Conservation (phyloP, 225 moss, liverwort and hornwort species). For the Polytrichum formosum region DNA sequence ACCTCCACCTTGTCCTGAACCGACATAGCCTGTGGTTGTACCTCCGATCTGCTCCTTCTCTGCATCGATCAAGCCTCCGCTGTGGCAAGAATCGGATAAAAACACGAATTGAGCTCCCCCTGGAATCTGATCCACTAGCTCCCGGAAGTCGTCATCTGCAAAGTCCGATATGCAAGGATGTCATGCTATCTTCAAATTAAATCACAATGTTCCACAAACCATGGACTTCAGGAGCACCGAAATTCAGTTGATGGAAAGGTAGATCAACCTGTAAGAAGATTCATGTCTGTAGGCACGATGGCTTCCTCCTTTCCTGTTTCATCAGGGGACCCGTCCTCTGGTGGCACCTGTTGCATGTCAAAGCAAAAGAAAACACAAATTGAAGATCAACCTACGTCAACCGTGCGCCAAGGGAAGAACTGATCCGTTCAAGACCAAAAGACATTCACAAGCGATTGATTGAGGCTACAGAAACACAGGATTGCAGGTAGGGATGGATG, state of each 20-base stretch:
- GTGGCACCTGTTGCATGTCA: slow-evolving; percentile 44
- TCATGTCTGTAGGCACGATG: slow-evolving; percentile 77
- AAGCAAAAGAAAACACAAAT: not conserved
- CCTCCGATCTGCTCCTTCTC: slow-evolving; percentile 69
- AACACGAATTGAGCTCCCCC: slow-evolving; percentile 70
- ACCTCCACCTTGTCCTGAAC: not conserved
- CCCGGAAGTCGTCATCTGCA: slow-evolving; percentile 79
- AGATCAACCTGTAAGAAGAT: slow-evolving; percentile 67
- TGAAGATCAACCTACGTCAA: not conserved
- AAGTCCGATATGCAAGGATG: not conserved
- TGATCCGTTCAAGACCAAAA: not conserved
- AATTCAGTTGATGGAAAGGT: not conserved
- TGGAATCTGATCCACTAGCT: slow-evolving; percentile 50
- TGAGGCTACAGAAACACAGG: not conserved
- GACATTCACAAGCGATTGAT: not conserved
- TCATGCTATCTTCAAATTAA: not conserved
- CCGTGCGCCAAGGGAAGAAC: not conserved
- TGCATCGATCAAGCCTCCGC: slow-evolving; percentile 76
- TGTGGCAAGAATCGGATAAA: slow-evolving; percentile 88
- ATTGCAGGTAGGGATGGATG: not conserved
- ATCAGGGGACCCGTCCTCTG: slow-evolving; percentile 59
- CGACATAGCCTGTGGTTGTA: not conserved
- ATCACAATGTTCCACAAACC: not conserved
- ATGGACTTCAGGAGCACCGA: too few species aligned
- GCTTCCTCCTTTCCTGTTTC: slow-evolving; percentile 79